Percentiles rank a stretch among this genome's conserved stretches.
Conservation (phyloP, 805 yeast genomes). For the Yarrowia phangngaensis region DNA sequence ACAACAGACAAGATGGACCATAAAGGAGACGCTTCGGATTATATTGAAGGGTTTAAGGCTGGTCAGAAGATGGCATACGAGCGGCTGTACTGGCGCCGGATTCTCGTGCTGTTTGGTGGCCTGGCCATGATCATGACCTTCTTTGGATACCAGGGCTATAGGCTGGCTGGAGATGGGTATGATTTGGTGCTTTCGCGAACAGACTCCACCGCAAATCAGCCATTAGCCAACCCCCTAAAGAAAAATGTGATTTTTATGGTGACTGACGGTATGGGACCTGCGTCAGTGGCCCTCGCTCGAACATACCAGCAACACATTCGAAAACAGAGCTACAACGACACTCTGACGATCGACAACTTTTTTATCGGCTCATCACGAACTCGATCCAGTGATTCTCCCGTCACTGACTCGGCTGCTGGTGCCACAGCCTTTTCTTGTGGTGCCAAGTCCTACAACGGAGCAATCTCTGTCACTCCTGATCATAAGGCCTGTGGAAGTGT, state of each 20-base stretch:
- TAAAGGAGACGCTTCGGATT: conserved; percentile 21
- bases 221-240: conserved; percentile 40
- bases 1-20: conserved; percentile 5
- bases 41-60: conserved; percentile 23
- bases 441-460: conserved; percentile 80
- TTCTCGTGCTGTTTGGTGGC: conserved; percentile 22
- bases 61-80: conserved; percentile 26
- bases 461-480: conserved; percentile 75
- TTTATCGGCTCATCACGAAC: conserved; percentile 84
- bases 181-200: conserved; percentile 1
- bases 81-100: conserved; percentile 26
- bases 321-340: conserved; percentile 51
- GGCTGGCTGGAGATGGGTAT: background rate
- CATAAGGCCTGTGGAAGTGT: conserved; percentile 80
- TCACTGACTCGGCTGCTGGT: conserved; percentile 96
- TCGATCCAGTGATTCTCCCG: conserved; percentile 65
- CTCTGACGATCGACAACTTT: conserved; percentile 60
- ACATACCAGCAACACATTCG: conserved; percentile 64
- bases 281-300: conserved; percentile 75
- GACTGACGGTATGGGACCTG: conserved; percentile 95
- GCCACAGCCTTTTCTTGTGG: conserved; percentile 92
- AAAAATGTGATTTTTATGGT: conserved; percentile 82
- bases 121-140: conserved; percentile 21
- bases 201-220: background rate
- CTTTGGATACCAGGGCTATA: conserved; percentile 18